Base-by-base conservation (phyloP, 148 eudicot genomes). In the Fagopyrum tataricum region DNA sequence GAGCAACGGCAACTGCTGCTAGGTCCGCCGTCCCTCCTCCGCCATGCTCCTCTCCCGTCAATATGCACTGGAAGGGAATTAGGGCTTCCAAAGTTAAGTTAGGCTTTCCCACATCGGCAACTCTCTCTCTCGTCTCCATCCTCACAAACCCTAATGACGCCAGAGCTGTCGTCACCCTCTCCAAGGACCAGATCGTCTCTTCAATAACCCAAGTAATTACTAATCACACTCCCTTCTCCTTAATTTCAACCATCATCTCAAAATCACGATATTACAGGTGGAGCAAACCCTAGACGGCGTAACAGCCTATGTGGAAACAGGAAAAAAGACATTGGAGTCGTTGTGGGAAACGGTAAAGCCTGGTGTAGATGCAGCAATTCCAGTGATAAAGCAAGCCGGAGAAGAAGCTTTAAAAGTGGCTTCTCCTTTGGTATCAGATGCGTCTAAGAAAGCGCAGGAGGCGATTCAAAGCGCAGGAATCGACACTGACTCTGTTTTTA, bases 381-480 rank as follows among this genome's bases (percentile, higher is more conserved):
- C 97, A 0, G 49, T 91, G 21, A 74, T 95, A n/a, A 76, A 87
- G 85, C 85, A 87, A 73, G 99, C 93, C 41, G 96, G 96, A 46
- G 84, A 88, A 12, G 77, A 88, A 78, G 99, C 89, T 14, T 49
- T 86, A 67, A 90, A 86, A 77, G 70, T 84, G 6, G 94, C 93
- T 76, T 87, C 90, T 74, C 99, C 99, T 26, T 78, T 80, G 18
- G 74, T 91, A 67, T 85, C 96, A 0, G 97, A 91, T 73, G 97
- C 89, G 12, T 81, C 94, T 0, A 90, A 88, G 81, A 90, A 88
- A 82, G 99, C 96, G 37, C 96, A 90, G 79, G 93, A 90, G 71
- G 94, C 91, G 10, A 87, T 95, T 68, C 85, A 90, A 82, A 90
- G 86, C 75, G 85, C 97, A 5, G 99, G 99, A 15, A 77, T 95